Base-by-base conservation (phyloP, 2,329 filamentous ascomycete species). In the Ophiocordyceps australis region DNA sequence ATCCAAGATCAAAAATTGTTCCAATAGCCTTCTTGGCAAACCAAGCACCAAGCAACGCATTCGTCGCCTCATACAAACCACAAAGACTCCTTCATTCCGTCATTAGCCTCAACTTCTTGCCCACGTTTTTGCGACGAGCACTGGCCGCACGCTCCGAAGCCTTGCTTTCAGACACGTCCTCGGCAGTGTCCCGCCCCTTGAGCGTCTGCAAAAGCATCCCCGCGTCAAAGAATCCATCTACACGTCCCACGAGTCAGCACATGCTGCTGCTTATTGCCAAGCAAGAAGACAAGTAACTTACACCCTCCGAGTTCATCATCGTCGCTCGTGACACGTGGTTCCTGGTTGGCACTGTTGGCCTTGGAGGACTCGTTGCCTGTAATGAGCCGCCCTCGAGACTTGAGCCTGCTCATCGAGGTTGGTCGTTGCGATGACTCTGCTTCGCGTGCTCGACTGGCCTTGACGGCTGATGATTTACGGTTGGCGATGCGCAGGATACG, bases 211-310 rank as follows among this genome's bases (percentile, higher is more conserved):
- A 61, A 5, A 94, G 66, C 82, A 94, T 92, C 10, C 86, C 86
- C 1, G 86, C 83, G 46, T 95, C 86, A 53, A 95, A 95, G 60
- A 95, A 94, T 17, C 86, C 86, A 59, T 94, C 85, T 93, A 44
- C n/a, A 22, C 5, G 2, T 14, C 10, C 10, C 7, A 4, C 11
- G 5, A 8, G 20, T 23, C 15, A 27, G 25, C 20, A 17, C 4
- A 17, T 16, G 18, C 12, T 6, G 4, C 5, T 8, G 11, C 15
- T 9, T 8, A 1, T 9, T 23, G n/a, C 9, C 39, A 15, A 20
- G 14, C 4, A 19, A 4, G 23, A 20, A 14, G 18, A 17, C 10
- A 7, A n/a, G n/a, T n/a, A 26, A 74, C 80, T 74, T 69, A 93
- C 85, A 94, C 50, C 86, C 85, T 37, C 85, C 85, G 44, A 94